phyloP scores from a whole-genome alignment of 108 stramenopile genomes.

The Skeletonema potamos region DNA sequence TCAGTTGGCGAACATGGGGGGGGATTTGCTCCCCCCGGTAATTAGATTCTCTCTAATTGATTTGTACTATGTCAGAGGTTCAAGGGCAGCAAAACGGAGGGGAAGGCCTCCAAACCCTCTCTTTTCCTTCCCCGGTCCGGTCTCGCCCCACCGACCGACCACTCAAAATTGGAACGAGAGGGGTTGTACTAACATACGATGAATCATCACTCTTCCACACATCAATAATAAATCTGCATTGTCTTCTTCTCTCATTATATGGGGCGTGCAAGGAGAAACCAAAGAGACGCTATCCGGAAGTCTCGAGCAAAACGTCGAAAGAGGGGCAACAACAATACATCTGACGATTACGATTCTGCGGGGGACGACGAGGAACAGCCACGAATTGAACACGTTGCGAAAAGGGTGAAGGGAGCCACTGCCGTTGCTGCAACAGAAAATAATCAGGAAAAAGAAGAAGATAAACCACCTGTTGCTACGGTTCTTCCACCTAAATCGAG shows the following conservation, averaged over 20 bases:
- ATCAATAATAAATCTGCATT: not conserved
- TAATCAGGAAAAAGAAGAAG: not conserved
- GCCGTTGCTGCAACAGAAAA: not conserved
- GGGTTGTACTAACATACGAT: no score
- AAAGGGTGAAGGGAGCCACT: not conserved
- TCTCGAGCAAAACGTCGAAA: constrained; percentile 18
- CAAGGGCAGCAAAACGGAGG: no score
- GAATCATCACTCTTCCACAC: no score
- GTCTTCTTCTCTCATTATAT: constrained; percentile 10
- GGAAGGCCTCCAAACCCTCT: no score
- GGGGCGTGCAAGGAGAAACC: constrained; percentile 36
- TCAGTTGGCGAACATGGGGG: no score
- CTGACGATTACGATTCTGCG: constrained; percentile 1
- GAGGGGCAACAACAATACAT: constrained; percentile 2
- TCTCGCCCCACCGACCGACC: no score
- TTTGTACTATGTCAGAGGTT: no score
- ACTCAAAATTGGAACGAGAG: no score
- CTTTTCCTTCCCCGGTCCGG: no score
- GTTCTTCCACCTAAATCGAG: not conserved
- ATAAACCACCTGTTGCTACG: not conserved
- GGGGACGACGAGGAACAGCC: not conserved
- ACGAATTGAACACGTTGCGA: not conserved
- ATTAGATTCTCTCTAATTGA: no score
- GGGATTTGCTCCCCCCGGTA: no score
- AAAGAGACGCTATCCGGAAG: constrained; percentile 30